Evolutionary conservation across 208 protist genomes (phyloP).

Genomic region (Trypanosoma conorhini): DNA sequence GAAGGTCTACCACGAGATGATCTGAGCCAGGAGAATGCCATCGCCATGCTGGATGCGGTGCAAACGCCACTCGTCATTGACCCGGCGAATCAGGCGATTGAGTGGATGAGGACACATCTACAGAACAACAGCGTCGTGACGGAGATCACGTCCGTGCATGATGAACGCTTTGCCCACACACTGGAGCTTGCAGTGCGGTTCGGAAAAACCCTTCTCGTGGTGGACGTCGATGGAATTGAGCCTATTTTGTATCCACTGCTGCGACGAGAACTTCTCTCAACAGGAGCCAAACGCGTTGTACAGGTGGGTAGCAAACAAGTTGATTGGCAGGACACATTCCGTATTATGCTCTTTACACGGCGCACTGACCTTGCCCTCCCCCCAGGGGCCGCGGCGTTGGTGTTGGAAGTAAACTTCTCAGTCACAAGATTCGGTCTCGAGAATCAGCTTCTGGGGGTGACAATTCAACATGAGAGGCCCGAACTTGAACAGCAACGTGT

Average conservation of each 20-base stretch:
- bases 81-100: conserved; percentile 92
- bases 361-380: conserved; percentile 88
- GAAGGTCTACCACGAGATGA: conserved; percentile 95
- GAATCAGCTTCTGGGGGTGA: conserved; percentile 95
- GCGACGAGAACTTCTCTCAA: conserved; percentile 90
- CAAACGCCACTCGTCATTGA: conserved; percentile 96
- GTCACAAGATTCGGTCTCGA: conserved; percentile 96
- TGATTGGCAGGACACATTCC: conserved; percentile 97
- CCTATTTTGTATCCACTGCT: conserved; percentile 95
- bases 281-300: conserved; percentile 91
- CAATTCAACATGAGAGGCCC: conserved; percentile 96
- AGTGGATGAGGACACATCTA: conserved; percentile 93
- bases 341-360: conserved; percentile 94
- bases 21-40: conserved; percentile 96
- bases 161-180: conserved; percentile 94
- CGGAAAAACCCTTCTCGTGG: conserved; percentile 97
- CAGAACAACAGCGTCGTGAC: conserved; percentile 60
- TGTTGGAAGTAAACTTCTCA: conserved; percentile 97
- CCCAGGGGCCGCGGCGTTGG: conserved; percentile 85
- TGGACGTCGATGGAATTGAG: conserved; percentile 94
- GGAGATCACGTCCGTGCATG: conserved; percentile 90
- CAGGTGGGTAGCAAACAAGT: conserved; percentile 97
- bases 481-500: conserved; percentile 95
- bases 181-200: conserved; percentile 98
- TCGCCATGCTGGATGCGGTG: conserved; percentile 91